A percentile compares a stretch with the other conserved stretches of the same genome.
Conservation (phyloP, 441 rosid genomes). For the Populus hybrid region DNA sequence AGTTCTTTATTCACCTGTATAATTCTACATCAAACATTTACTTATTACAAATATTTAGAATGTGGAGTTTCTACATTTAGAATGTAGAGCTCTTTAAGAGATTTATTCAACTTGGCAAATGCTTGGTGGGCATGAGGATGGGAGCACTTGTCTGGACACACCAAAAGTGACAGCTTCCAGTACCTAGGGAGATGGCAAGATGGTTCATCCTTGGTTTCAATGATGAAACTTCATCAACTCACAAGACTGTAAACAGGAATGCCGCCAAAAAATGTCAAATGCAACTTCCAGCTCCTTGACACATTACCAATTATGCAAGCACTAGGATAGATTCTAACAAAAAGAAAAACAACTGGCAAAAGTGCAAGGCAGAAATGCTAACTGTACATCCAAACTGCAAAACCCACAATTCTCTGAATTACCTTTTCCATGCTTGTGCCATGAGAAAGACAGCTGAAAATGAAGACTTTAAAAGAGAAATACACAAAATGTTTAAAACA, state of each 20-base stretch:
- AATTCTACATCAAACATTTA: background rate
- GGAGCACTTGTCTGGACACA: slow-evolving; percentile 95
- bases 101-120: slow-evolving; percentile 75
- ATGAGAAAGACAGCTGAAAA: background rate
- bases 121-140: slow-evolving; percentile 95
- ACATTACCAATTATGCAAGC: background rate
- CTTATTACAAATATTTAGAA: too few species aligned
- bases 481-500: background rate
- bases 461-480: background rate
- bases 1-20: background rate
- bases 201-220: background rate
- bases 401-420: background rate
- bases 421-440: background rate
- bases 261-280: background rate
- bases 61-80: too few species aligned
- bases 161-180: slow-evolving; percentile 93
- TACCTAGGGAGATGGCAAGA: slow-evolving; percentile 43
- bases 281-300: background rate
- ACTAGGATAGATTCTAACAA: background rate
- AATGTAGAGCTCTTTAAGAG: slow-evolving; percentile 74
- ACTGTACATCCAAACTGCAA: background rate
- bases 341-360: background rate
- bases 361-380: background rate
- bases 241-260: background rate
- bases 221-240: background rate